Conservation (phyloP, 441 rosid species). For the Populus tomentosa region DNA sequence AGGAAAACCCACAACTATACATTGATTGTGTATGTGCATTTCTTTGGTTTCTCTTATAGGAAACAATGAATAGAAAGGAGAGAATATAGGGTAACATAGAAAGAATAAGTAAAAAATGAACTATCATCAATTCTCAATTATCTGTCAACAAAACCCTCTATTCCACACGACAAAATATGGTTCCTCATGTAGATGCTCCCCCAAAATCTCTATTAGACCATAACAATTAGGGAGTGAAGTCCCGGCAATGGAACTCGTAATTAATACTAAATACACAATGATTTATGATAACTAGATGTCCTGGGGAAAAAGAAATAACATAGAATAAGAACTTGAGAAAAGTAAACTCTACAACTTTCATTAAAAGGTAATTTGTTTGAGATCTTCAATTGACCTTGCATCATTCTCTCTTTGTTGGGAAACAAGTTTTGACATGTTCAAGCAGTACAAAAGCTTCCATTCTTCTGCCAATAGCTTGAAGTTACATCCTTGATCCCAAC, state of each 20-base stretch:
- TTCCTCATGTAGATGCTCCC: not conserved
- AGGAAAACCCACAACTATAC: not conserved
- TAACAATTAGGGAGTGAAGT: not conserved
- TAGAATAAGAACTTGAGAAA: too few relatives aligned
- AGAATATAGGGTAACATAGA: not conserved
- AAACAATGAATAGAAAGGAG: not conserved
- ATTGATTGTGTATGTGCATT: not conserved
- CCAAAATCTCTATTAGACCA: not conserved
- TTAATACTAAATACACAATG: too few relatives aligned
- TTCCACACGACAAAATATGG: not conserved
- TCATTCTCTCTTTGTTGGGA: too few relatives aligned
- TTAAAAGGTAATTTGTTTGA: too few relatives aligned
- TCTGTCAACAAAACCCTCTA: not conserved
- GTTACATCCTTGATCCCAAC: too few relatives aligned
- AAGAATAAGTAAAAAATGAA: not conserved
- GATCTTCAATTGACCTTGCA: too few relatives aligned
- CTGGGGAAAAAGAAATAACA: too few relatives aligned
- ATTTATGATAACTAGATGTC: too few relatives aligned
- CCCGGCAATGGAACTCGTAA: slow-evolving; percentile 11
- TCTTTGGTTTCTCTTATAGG: not conserved
- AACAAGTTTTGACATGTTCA: too few relatives aligned
- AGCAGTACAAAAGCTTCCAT: too few relatives aligned
- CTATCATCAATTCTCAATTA: not conserved
- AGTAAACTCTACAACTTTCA: too few relatives aligned
- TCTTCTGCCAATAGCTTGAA: too few relatives aligned